These are phyloP conservation scores for Metroxylon sagu DNA, from an alignment of 176 grass and related monocot genomes.

Conservation along the genomic window DNA sequence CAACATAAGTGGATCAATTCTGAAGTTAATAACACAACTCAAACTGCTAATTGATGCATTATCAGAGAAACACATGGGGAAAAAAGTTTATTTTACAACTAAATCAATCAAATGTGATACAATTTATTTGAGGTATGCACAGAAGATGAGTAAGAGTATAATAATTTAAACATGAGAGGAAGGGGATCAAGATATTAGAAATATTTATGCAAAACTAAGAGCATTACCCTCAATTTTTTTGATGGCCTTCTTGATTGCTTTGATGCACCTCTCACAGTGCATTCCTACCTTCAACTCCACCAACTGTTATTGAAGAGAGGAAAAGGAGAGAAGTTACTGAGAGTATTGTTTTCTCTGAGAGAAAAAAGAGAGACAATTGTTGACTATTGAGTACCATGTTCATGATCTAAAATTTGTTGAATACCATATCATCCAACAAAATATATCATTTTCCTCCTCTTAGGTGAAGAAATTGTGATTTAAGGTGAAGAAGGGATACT, in stretches of 20 bases:
- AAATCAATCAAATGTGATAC: not conserved
- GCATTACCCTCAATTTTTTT: constrained; percentile 72
- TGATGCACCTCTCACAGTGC: constrained; percentile 93
- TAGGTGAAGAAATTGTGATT: too few species aligned
- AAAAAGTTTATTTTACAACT: not conserved
- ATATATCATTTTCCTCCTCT: too few species aligned
- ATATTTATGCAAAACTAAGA: not conserved
- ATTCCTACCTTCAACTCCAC: constrained; percentile 91
- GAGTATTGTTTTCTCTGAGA: not conserved
- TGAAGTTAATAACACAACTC: not conserved
- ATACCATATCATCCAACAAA: too few species aligned
- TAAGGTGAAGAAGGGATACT: constrained; percentile 17
- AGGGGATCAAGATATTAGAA: too few species aligned
- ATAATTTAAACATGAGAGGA: too few species aligned
- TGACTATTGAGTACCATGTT: too few species aligned
- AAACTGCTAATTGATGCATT: not conserved
- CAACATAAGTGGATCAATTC: not conserved
- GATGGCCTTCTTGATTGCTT: constrained; percentile 89
- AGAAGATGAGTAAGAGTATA: too few species aligned
- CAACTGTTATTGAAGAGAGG: constrained; percentile 28
- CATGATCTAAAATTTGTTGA: too few species aligned
- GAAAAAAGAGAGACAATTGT: not conserved
- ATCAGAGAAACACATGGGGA: not conserved
- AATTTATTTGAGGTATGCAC: too few species aligned
- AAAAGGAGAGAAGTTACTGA: not conserved